Evolutionary conservation across 75 land plant genomes (phyloP).

Genomic region (Chamaecyparis obtusa): DNA sequence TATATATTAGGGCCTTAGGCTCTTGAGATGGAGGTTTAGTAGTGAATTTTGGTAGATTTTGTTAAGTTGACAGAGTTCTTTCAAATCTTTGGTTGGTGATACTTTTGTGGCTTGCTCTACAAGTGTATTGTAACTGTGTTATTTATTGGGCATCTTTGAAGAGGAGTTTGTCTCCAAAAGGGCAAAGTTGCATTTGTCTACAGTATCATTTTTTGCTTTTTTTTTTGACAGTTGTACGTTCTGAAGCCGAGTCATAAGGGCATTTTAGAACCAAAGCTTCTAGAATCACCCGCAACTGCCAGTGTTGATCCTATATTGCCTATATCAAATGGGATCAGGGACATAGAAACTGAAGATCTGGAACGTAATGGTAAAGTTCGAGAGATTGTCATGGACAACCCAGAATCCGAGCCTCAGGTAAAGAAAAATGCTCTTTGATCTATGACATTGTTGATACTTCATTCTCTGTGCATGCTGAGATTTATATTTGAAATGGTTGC

Average conservation of each 20-base stretch:
- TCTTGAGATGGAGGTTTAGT: too few species aligned
- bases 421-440: background rate
- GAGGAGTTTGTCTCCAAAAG: too few species aligned
- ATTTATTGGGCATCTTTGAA: too few species aligned
- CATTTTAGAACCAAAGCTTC: slow-evolving; percentile 45
- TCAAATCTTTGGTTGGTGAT: too few species aligned
- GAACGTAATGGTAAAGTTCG: slow-evolving; percentile 60
- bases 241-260: slow-evolving; percentile 72
- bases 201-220: background rate
- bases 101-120: too few species aligned
- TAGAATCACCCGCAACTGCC: slow-evolving; percentile 49
- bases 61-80: too few species aligned
- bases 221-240: slow-evolving; percentile 50
- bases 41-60: too few species aligned
- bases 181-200: background rate
- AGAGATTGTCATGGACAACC: slow-evolving; percentile 70
- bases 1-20: too few species aligned
- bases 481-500: slow-evolving; percentile 8
- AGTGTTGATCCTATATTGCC: slow-evolving; percentile 52
- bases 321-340: slow-evolving; percentile 45
- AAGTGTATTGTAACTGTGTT: too few species aligned
- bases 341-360: slow-evolving; percentile 50
- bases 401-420: slow-evolving; percentile 46
- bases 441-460: background rate
- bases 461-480: background rate